Base-by-base conservation (phyloP, 2,329 filamentous ascomycete species). In the Colletotrichum sp. region DNA sequence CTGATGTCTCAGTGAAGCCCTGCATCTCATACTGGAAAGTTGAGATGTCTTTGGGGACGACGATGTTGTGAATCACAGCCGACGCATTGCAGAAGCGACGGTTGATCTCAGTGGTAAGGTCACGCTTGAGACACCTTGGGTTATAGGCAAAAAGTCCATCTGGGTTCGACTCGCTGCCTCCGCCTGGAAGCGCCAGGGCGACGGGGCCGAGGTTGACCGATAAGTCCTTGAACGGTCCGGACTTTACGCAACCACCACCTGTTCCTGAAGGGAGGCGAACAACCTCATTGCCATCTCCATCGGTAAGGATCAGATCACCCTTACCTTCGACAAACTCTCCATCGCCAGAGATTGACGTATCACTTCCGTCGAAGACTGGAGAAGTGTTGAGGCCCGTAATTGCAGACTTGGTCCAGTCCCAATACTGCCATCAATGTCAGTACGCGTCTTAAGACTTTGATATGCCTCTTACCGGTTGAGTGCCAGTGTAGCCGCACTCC, bases 191-290 rank as follows among this genome's bases (percentile, higher is more conserved):
- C 13, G 80, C 78, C 18, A 82, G 81, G 9, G 80, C 79, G 12
- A 83, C 80, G 13, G 86, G 86, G 1, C 86, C 86, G 2, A 88
- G 79, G 75, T 85, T 87, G 65, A 88, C 83, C 1, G 75, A 82
- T 79, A 86, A 83, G 77, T 86, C 82, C 34, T 80, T 81, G n/a
- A 91, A 86, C 1, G 90, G 90, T 0, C 90, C 90, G 0, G 82
- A 84, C 15, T 81, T 84, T 8, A 92, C 84, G 79, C 90, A 92
- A 26, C 90, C 91, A 60, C 91, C 90, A 9, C 91, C 91, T 4
- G 83, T 84, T 8, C 89, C 90, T 1, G 88, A 84, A 1, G 88
- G 86, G 12, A 89, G 78, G 39, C 78, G 77, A 26, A 81, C 39
- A 1, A 79, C 71, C n/a, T 78, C 79, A 10, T 82, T 77, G 2